These are phyloP conservation scores for Cercospora janseana DNA, from an alignment of 2,329 filamentous ascomycete species.

Conservation along the genomic window DNA sequence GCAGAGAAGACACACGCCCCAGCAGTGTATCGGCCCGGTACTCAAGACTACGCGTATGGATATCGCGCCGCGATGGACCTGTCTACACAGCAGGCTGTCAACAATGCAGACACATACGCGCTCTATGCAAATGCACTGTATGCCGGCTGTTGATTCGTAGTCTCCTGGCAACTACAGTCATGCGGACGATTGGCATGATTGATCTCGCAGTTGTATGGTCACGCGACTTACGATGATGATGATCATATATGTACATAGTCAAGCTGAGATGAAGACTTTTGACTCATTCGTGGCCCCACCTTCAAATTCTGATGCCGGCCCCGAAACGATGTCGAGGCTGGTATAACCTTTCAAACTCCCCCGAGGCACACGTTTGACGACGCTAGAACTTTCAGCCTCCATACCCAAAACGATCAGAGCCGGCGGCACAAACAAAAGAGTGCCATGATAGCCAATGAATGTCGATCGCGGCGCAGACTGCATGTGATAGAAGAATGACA, in stretches of 20 bases:
- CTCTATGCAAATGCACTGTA: constrained; percentile 44
- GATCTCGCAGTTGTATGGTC: too few species aligned
- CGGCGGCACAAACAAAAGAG: constrained; percentile 2
- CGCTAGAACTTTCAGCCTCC: constrained; percentile 1
- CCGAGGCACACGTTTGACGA: constrained; percentile 5
- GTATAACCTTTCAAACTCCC: background rate
- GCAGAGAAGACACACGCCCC: constrained; percentile 61
- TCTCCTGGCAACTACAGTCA: too few species aligned
- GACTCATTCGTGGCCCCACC: too few species aligned
- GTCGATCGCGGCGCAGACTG: background rate
- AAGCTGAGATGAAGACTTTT: too few species aligned
- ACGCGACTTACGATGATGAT: too few species aligned
- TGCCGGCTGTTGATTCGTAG: constrained; percentile 11
- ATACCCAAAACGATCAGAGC: constrained; percentile 7
- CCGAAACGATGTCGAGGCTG: constrained; percentile 1
- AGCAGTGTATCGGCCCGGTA: constrained; percentile 55
- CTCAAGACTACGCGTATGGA: constrained; percentile 59
- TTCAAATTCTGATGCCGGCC: too few species aligned
- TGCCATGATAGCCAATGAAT: constrained; percentile 1
- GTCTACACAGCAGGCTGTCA: constrained; percentile 51
- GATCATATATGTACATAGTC: too few species aligned
- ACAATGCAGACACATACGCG: constrained; percentile 64
- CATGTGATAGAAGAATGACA: background rate
- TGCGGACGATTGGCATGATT: too few species aligned
- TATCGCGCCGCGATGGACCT: constrained; percentile 52